phyloP scores from a whole-genome alignment of 306 rosid species.

The Cajanus cajan region DNA sequence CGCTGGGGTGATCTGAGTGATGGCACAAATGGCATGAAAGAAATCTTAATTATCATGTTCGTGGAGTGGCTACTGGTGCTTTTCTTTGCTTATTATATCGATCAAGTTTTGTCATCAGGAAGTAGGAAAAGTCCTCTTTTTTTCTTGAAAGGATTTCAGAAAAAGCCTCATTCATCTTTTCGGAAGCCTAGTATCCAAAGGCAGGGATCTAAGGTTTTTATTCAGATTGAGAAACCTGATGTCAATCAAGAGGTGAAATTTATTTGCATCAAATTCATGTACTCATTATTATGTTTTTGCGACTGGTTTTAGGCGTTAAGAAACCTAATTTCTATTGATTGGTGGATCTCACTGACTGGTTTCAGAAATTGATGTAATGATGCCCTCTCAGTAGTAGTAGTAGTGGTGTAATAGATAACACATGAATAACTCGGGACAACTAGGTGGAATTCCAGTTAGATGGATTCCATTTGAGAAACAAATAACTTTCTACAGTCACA shows the following conservation, averaged over 20 bases:
- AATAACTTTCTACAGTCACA: background rate
- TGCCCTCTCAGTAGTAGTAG: background rate
- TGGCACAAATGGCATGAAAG: slow-evolving; percentile 67
- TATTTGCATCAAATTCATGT: background rate
- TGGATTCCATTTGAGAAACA: background rate
- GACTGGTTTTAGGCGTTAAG: background rate
- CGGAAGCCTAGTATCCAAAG: slow-evolving; percentile 52
- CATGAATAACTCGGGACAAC: background rate
- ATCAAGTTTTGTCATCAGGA: slow-evolving; percentile 64
- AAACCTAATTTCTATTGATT: background rate
- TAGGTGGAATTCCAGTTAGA: background rate
- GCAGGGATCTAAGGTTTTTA: slow-evolving; percentile 66
- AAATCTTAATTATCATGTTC: slow-evolving; percentile 58
- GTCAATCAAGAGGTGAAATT: slow-evolving; percentile 74
- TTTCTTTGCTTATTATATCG: slow-evolving; percentile 60
- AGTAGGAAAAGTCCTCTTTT: slow-evolving; percentile 60
- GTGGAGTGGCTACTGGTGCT: slow-evolving; percentile 71
- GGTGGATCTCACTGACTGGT: background rate
- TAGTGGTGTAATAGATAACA: background rate
- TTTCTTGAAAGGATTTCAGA: slow-evolving; percentile 56
- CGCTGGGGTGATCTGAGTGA: slow-evolving; percentile 69
- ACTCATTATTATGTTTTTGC: background rate
- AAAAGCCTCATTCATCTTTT: slow-evolving; percentile 45
- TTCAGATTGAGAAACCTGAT: slow-evolving; percentile 77
- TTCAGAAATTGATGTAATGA: background rate